A percentile compares a stretch with the other conserved stretches of the same genome.
Conservation (phyloP, 768 basidiomycete genomes). For the Cystobasidiopsis lactophilus region DNA sequence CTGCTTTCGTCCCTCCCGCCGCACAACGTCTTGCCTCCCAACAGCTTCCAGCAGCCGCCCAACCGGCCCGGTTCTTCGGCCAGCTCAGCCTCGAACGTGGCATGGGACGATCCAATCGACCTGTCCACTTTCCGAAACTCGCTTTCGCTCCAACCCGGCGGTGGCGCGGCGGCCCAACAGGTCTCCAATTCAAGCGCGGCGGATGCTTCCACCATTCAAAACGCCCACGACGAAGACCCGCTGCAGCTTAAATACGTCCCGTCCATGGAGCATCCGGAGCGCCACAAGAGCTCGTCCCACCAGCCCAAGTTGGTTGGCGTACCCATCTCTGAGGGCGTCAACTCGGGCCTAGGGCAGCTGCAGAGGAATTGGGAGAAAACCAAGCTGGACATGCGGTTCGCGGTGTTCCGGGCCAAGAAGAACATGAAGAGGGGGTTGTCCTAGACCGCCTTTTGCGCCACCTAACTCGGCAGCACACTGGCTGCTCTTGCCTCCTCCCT, state of each 20-base stretch:
- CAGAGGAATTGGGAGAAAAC: constrained; percentile 1
- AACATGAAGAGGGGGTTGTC: constrained; percentile 1
- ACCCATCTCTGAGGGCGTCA: not conserved
- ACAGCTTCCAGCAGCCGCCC: not conserved
- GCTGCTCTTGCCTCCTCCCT: not conserved
- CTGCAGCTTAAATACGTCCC: not conserved
- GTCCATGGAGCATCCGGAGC: constrained; percentile 7
- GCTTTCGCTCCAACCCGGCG: not conserved
- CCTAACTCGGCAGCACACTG: not conserved
- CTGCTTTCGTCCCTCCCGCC: too few relatives aligned
- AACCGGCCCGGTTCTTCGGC: not conserved
- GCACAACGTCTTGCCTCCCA: too few relatives aligned
- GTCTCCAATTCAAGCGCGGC: not conserved
- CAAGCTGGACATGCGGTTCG: constrained; percentile 9
- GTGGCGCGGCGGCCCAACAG: not conserved
- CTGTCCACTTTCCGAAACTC: not conserved
- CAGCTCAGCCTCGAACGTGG: not conserved
- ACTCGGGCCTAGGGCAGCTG: not conserved
- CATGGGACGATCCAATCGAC: not conserved
- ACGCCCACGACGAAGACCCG: not conserved
- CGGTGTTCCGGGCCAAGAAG: not conserved
- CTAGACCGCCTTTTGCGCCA: not conserved
- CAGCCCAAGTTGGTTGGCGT: not conserved
- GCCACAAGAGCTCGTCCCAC: constrained; percentile 1
- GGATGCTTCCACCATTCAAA: not conserved